Evolutionary conservation across 2,329 filamentous ascomycete species (phyloP), one percentile per base, ranked within the genome.

Genomic region (Xylariaceae sp.): DNA sequence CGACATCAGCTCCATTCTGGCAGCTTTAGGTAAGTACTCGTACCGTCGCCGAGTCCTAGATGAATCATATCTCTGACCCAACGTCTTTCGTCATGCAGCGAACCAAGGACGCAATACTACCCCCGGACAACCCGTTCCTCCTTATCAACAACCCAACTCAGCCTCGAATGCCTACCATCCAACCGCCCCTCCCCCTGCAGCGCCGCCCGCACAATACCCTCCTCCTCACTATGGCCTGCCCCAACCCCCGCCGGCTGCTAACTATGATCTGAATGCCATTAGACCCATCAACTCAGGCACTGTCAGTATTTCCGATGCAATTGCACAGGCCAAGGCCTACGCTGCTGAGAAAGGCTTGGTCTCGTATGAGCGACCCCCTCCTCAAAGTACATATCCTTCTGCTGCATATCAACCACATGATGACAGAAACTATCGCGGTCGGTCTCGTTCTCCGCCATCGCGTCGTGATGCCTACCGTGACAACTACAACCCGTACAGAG

Each of bases 291-390:
- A 79, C 63, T 87, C 86, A 22, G 89, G 89, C 47, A 88, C 85
- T 17, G 84, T 94, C 57, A 92, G 84, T 66, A 84, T 95, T 53
- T 80, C 85, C 47, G 88, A 94, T 64, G 86, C 88, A 39, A 84
- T 95, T 57, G 87, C 89, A 32, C 88, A 90, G 64, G 89, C 88
- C 37, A 86, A 87, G 64, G 86, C 84, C 34, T 88, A 87, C 65
- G 88, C 89, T 33, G 82, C 86, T 22, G 85, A 92, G 64, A 87
- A 88, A 62, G 88, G 87, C 49, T 73, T 89, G 25, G 70, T 76
- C 29, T 73, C 76, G 14, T 84, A 83, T 63, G 80, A 85, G 40
- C 73, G 80, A 40, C 33, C 66, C 68, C 27, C 27, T 16, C 27
- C 27, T 16, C 27, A 4, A 16, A 32, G 16, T 32, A 16, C 27